Percentiles rank a stretch among this genome's conserved stretches.
Evolutionary conservation across 2,329 filamentous ascomycete species (phyloP).

Genomic region (Botrytis tulipae): DNA sequence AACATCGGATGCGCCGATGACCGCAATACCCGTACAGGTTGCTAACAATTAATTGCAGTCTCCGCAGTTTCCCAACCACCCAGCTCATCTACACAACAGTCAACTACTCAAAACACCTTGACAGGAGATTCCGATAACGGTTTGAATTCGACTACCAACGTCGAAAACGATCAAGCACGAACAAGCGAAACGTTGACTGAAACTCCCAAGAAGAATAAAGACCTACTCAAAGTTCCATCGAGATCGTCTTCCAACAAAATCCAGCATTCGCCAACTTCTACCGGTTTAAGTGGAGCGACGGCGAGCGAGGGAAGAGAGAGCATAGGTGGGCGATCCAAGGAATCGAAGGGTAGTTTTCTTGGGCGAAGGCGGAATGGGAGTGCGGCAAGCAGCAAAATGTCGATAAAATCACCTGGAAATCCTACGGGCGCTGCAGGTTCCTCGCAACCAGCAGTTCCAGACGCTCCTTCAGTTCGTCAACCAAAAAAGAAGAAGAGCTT

Average conservation of each 20-base stretch:
- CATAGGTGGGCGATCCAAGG: constrained; percentile 63
- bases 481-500: constrained; percentile 44
- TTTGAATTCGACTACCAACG: constrained; percentile 31
- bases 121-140: constrained; percentile 36
- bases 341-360: constrained; percentile 62
- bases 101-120: constrained; percentile 36
- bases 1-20: constrained; percentile 5
- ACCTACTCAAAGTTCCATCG: constrained; percentile 58
- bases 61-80: constrained; percentile 35
- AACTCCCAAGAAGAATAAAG: constrained; percentile 45
- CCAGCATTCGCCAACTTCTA: constrained; percentile 58
- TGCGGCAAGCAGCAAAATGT: constrained; percentile 61
- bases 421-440: constrained; percentile 42
- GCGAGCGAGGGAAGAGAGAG: constrained; percentile 60
- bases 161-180: constrained; percentile 33
- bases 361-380: constrained; percentile 65
- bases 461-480: constrained; percentile 33
- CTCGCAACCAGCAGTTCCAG: constrained; percentile 37
- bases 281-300: constrained; percentile 59
- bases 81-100: constrained; percentile 35
- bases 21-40: constrained; percentile 8
- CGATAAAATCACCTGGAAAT: constrained; percentile 46
- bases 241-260: constrained; percentile 61
- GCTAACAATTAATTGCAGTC: constrained; percentile 33
- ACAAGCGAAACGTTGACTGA: constrained; percentile 32